Percentiles rank a stretch among this genome's conserved stretches.
phyloP scores from a whole-genome alignment of 495 filamentous ascomycete genomes.

The Pseudomonodictys pantanalensis region DNA sequence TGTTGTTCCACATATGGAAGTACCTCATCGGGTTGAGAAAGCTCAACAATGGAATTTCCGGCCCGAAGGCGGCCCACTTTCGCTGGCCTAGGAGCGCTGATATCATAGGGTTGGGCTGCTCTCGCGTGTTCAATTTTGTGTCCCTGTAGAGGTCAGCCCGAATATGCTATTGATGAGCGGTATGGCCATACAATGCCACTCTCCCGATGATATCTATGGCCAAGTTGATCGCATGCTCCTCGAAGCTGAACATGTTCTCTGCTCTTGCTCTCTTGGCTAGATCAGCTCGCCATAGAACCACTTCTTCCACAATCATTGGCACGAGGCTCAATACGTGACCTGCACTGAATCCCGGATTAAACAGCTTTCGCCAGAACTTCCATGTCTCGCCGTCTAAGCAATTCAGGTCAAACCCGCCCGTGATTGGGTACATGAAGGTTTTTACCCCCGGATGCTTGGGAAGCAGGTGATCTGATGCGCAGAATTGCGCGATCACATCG shows the following conservation, averaged over 20 bases:
- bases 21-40: neutral
- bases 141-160: neutral
- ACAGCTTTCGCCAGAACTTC: constrained; percentile 36
- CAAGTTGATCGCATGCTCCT: constrained; percentile 32
- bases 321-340: constrained; percentile 38
- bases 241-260: constrained; percentile 32
- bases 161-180: neutral
- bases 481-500: constrained; percentile 30
- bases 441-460: constrained; percentile 13
- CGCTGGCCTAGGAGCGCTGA: neutral
- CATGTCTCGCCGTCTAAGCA: constrained; percentile 34
- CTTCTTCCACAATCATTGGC: constrained; percentile 37
- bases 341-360: constrained; percentile 39
- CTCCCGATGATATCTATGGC: constrained; percentile 40
- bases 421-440: constrained; percentile 13
- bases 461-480: constrained; percentile 4
- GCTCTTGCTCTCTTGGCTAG: constrained; percentile 25
- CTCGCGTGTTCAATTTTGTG: neutral
- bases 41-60: neutral
- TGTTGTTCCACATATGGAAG: neutral
- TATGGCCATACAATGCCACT: neutral
- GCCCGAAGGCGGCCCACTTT: neutral
- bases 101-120: neutral
- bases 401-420: constrained; percentile 35
- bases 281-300: constrained; percentile 31